phyloP scores from a whole-genome alignment of 192 early-diverging fungal species.

The Geranomyces michiganensis region DNA sequence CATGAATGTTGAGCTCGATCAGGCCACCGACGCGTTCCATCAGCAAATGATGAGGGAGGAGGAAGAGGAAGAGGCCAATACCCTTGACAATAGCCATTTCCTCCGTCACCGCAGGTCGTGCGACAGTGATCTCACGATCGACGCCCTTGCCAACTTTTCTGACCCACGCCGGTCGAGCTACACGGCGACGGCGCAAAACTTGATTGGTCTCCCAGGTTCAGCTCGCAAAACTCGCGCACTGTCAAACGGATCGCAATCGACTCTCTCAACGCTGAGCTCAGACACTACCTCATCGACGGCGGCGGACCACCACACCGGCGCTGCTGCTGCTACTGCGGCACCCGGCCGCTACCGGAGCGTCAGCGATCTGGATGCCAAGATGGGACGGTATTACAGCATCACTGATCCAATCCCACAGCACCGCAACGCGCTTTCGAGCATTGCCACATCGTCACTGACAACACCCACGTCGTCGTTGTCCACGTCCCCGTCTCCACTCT shows the following conservation, averaged over 20 bases:
- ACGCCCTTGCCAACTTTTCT: slow-evolving; percentile 14
- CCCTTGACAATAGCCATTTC: background rate
- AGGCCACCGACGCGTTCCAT: background rate
- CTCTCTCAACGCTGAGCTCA: background rate
- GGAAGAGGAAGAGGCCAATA: background rate
- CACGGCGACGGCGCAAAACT: background rate
- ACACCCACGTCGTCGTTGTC: background rate
- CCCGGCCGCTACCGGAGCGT: background rate
- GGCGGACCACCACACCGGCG: background rate
- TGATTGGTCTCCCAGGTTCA: no score
- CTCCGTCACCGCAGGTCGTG: slow-evolving; percentile 18
- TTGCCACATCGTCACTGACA: background rate
- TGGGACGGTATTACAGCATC: background rate
- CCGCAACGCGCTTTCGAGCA: no score
- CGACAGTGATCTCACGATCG: slow-evolving; percentile 23
- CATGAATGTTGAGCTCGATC: background rate
- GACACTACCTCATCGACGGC: background rate
- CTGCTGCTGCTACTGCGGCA: background rate
- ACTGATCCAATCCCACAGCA: background rate
- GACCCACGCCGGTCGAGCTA: slow-evolving; percentile 14
- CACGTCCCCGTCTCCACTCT: background rate
- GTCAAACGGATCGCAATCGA: background rate
- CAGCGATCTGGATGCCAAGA: background rate
- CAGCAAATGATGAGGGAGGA: slow-evolving; percentile 10
- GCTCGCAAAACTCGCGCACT: background rate